Base-by-base conservation (phyloP, 2,329 filamentous ascomycete genomes). In the Aspergillus ochraceoroseus region DNA sequence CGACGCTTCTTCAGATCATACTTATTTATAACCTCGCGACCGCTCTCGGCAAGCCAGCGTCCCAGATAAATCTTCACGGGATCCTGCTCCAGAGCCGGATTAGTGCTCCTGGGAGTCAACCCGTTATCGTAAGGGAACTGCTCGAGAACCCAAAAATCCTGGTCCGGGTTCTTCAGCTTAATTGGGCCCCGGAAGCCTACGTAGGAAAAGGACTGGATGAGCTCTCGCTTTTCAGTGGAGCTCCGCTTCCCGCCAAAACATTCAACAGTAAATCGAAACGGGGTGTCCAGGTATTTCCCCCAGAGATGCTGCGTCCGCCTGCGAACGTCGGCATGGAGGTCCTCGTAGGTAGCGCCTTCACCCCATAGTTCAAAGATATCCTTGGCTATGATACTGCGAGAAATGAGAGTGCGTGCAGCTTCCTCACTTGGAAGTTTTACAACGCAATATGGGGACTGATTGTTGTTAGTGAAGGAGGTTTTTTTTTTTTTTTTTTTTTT, bases 281-380 rank as follows among this genome's bases (percentile, higher is more conserved):
- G 82, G 15, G 67, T 66, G 0, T 70, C 61, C 43, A 72, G 68
- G 65, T 88, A 94, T 7, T 67, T 54, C 0, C 70, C 53, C 88
- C 88, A 95, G 43, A 80, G 70, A 38, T 79, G 68, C 3, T 73
- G 55, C 0, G 85, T 84, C 26, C 70, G 69, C 5, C 58, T 58
- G 47, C 71, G 74, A 42, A 94, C 73, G 39, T 79, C 74, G 31
- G 70, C 65, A 58, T 94, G 87, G 2, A 95, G 73, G 30, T 75
- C 70, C 2, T 79, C 68, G 55, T 94, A 82, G 31, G 73, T 80
- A 7, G 68, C 56, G 9, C 84, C 89, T 23, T 71, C 69, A 12
- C 85, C 90, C 90, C 92, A 96, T 48, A 95, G 77, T 60, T 94
- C 87, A 68, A 92, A 86, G 51, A 96, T 85, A 31, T 79, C 81